Evolutionary conservation across 2,329 filamentous ascomycete species (phyloP).

Genomic region (Thermothelomyces thermophilus): DNA sequence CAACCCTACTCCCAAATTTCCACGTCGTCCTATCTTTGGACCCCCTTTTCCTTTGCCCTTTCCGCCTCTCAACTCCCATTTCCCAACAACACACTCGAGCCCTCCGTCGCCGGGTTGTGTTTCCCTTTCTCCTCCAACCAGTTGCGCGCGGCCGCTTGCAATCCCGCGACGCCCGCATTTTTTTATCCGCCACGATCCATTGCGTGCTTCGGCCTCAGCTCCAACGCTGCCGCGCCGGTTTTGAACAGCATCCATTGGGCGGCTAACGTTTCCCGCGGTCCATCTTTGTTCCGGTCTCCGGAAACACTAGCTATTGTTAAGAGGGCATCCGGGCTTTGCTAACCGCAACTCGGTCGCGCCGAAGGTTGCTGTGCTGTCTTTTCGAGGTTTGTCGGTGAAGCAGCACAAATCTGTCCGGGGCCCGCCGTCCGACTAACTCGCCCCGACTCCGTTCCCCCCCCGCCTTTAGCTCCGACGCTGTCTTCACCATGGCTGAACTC

Average conservation of each 20-base stretch:
- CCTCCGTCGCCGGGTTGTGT: neutral
- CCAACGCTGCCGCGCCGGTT: constrained; percentile 3
- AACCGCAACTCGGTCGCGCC: constrained; percentile 6
- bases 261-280: constrained; percentile 19
- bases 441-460: neutral
- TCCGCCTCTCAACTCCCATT: neutral
- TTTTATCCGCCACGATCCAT: neutral
- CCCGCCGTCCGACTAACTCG: neutral
- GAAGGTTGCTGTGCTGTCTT: neutral
- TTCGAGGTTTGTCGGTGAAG: neutral
- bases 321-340: constrained; percentile 1
- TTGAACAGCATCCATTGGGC: constrained; percentile 6
- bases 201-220: neutral
- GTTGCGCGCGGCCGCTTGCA: neutral
- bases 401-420: neutral
- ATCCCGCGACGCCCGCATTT: neutral
- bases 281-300: constrained; percentile 11
- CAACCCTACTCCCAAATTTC: constrained; percentile 9
- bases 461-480: neutral
- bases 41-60: constrained; percentile 1
- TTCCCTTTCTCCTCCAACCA: neutral
- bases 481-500: constrained; percentile 72
- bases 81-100: neutral
- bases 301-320: neutral
- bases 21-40: constrained; percentile 1